Evolutionary conservation across 1,284 basidiomycete genomes (phyloP).

Genomic region (Cerrena zonata): DNA sequence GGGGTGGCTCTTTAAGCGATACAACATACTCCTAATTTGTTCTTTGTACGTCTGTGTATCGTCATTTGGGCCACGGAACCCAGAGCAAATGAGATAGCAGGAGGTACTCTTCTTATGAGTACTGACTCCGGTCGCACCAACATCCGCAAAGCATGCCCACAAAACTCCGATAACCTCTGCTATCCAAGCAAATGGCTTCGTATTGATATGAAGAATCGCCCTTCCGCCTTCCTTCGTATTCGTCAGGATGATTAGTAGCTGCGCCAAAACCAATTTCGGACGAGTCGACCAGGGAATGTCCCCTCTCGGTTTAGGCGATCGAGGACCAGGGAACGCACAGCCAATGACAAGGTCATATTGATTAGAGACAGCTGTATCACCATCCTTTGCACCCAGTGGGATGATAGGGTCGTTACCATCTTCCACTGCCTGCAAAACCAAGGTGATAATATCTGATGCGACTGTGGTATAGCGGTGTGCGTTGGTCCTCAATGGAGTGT

Average conservation of each 20-base stretch:
- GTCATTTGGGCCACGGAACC: conserved; percentile 10
- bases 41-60: conserved; percentile 1
- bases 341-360: conserved; percentile 17
- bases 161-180: conserved; percentile 14
- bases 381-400: not conserved
- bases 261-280: conserved; percentile 9
- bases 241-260: conserved; percentile 13
- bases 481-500: not conserved
- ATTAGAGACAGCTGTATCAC: not conserved
- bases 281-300: conserved; percentile 7
- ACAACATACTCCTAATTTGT: conserved; percentile 4
- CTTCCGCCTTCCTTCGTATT: conserved; percentile 12
- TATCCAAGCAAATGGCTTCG: conserved; percentile 14
- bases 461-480: conserved; percentile 8
- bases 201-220: conserved; percentile 12
- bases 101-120: conserved; percentile 10
- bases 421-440: conserved; percentile 2
- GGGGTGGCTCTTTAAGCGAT: not conserved
- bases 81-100: conserved; percentile 17
- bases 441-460: conserved; percentile 8
- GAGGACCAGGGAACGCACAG: conserved; percentile 14
- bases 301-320: too few relatives aligned
- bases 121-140: conserved; percentile 9
- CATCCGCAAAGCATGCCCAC: conserved; percentile 7
- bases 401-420: conserved; percentile 3